Evolutionary conservation across 1,284 basidiomycete genomes (phyloP), one percentile per base, ranked within the genome.

Genomic region (Xerocomus nothofagi): DNA sequence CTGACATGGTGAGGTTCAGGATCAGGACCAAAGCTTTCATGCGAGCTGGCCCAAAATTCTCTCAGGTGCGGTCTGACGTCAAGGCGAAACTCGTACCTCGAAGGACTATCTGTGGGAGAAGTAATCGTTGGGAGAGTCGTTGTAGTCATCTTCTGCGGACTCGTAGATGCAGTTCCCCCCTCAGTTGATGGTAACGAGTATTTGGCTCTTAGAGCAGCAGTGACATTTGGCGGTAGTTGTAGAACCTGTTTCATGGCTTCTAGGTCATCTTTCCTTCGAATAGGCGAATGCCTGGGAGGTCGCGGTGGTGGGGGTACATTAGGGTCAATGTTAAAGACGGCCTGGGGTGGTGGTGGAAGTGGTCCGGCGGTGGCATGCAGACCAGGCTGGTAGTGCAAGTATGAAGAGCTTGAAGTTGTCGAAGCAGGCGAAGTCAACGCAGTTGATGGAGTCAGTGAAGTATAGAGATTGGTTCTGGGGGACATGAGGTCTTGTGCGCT

Each of bases 321-420:
- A 20, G 65, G 53, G 49, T 77, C 71, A 26, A 80, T 72, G 51
- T 71, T 73, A 51, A 82, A 77, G 50, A 74, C 65, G 24, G 80
- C 73, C 51, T 80, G 73, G 6, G 85, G 83, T 23, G 84, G 85
- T 29, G 80, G 78, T 33, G 86, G 86, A 54, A 86, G 73, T 36
- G 87, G 85, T 1, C 86, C 84, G 34, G 86, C 85, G 17, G 76
- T 86, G 6, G 86, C 74, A 67, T 88, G 82, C 6, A 84, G 59
- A 43, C 83, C 85, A 40, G 82, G 84, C 53, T 85, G 76, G 61
- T 88, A 86, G 57, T 76, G 70, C 44, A 83, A 66, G 65, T 80
- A 86, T 4, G 76, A 62, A 14, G 67, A 66, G 21, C 60, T 57
- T 3, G 62, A 66, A 23, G 61, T 57, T 3, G 62, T 50, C 42